Percentiles rank a stretch among this genome's conserved stretches.
Evolutionary conservation across 148 eudicot genomes (phyloP).

Genomic region (Selenicereus undatus): DNA sequence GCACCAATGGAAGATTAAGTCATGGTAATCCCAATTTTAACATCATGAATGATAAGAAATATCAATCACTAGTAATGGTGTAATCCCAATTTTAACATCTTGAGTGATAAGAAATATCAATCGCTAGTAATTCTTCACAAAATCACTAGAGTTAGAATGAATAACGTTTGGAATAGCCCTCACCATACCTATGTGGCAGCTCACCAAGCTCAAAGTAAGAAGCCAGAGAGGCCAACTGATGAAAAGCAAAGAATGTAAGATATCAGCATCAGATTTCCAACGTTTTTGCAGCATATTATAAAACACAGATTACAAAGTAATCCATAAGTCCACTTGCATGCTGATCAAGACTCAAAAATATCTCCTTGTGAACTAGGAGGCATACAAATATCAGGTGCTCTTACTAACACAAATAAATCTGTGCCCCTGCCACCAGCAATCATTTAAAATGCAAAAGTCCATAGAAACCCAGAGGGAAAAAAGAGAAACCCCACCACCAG

Average conservation of each 20-base stretch:
- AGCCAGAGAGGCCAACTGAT: slow-evolving; percentile 81
- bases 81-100: too few relatives aligned
- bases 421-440: background rate
- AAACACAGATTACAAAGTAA: too few relatives aligned
- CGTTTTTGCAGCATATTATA: background rate
- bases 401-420: background rate
- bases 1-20: background rate
- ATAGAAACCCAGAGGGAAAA: background rate
- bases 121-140: background rate
- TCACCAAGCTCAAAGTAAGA: slow-evolving; percentile 70
- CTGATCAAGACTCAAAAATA: background rate
- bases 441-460: background rate
- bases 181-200: slow-evolving; percentile 65
- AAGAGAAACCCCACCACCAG: background rate
- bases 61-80: too few relatives aligned
- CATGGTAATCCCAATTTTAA: too few relatives aligned
- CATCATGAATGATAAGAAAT: too few relatives aligned
- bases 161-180: background rate
- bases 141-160: background rate
- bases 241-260: slow-evolving; percentile 11
- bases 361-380: too few relatives aligned
- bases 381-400: background rate
- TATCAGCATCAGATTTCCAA: background rate
- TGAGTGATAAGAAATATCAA: too few relatives aligned
- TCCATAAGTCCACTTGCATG: background rate